A percentile compares a stretch with the other conserved stretches of the same genome.
phyloP scores from a whole-genome alignment of 1,284 basidiomycete species.

The Ceratobasidium theobromae region DNA sequence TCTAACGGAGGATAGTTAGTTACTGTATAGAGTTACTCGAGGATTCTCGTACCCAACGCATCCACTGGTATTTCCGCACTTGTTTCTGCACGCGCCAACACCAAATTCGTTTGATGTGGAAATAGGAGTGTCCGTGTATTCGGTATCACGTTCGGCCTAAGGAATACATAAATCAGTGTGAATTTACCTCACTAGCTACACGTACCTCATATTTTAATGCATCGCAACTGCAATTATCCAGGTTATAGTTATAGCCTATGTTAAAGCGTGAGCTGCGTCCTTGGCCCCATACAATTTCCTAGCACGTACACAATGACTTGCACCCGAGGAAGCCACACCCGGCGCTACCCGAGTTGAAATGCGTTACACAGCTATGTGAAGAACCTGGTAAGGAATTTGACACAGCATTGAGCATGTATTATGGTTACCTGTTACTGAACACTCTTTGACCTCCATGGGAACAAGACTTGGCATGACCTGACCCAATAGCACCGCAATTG shows the following conservation, averaged over 20 bases:
- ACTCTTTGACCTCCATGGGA: conserved; percentile 7
- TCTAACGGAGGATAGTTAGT: background rate
- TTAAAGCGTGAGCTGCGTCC: background rate
- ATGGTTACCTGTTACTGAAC: background rate
- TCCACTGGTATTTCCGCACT: background rate
- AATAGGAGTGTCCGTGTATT: background rate
- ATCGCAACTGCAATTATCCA: conserved; percentile 2
- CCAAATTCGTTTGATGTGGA: background rate
- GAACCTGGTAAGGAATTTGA: background rate
- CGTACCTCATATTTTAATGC: conserved; percentile 18
- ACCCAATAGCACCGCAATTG: conserved; percentile 13
- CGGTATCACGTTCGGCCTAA: background rate
- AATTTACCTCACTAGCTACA: background rate
- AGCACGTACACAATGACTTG: conserved; percentile 8
- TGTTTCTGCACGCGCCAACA: background rate
- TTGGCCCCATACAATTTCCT: background rate
- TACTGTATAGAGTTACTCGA: background rate
- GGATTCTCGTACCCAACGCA: background rate
- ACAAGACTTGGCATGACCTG: conserved; percentile 3
- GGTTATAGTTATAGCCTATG: conserved; percentile 2
- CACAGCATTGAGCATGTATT: background rate
- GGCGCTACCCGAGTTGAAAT: conserved; percentile 4
- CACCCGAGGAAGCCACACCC: conserved; percentile 21
- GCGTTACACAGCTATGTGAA: conserved; percentile 4
- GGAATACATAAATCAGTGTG: background rate